These are phyloP conservation scores for Epicoccum sorghinum DNA, from an alignment of 2,329 filamentous ascomycete species.

Conservation along the genomic window DNA sequence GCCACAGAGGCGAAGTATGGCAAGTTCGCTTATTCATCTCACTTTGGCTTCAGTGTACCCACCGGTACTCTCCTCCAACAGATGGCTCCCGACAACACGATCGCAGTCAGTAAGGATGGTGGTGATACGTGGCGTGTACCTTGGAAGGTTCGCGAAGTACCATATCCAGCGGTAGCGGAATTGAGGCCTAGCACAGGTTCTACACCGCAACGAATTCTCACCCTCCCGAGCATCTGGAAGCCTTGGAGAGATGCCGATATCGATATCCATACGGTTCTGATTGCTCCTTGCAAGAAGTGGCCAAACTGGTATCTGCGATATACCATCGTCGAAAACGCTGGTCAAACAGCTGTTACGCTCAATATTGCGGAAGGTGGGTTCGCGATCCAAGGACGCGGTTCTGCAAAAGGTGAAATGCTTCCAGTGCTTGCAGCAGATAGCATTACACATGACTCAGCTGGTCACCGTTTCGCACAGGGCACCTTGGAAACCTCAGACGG, in stretches of 20 bases:
- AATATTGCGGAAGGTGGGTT: constrained; percentile 36
- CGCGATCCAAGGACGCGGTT: constrained; percentile 36
- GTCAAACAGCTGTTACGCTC: not conserved
- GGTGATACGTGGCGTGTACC: constrained; percentile 50
- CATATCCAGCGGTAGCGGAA: not conserved
- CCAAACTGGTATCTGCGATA: constrained; percentile 39
- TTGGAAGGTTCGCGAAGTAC: constrained; percentile 34
- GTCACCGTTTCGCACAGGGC: constrained; percentile 24
- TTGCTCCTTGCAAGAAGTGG: constrained; percentile 35
- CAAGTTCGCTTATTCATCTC: constrained; percentile 45
- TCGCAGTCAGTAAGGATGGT: constrained; percentile 47
- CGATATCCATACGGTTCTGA: constrained; percentile 27
- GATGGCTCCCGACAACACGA: constrained; percentile 49
- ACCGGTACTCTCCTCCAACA: constrained; percentile 49
- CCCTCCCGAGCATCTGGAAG: constrained; percentile 31
- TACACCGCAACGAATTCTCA: constrained; percentile 13
- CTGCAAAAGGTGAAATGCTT: constrained; percentile 27
- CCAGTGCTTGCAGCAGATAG: constrained; percentile 4
- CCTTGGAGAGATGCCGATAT: constrained; percentile 40
- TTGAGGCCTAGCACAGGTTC: not conserved
- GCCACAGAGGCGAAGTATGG: constrained; percentile 46
- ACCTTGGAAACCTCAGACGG: constrained; percentile 15
- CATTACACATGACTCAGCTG: not conserved
- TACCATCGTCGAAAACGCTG: constrained; percentile 25
- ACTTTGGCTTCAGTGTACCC: constrained; percentile 49